phyloP scores from a whole-genome alignment of 2,329 filamentous ascomycete genomes.

The Sclerotinia sclerotiorum region DNA sequence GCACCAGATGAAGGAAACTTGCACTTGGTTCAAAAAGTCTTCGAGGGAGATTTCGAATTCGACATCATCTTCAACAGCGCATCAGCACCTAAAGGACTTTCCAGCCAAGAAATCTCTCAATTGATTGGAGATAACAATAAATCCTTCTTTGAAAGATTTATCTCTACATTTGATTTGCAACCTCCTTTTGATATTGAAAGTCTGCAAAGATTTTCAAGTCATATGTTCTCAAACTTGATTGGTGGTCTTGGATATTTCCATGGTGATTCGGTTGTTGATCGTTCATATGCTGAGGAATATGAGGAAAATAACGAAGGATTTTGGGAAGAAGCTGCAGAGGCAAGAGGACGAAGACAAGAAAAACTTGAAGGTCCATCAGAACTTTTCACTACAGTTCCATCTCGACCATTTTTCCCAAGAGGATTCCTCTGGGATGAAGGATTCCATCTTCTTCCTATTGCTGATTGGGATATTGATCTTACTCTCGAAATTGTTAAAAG shows the following conservation, averaged over 20 bases:
- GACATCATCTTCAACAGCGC: slow-evolving; percentile 86
- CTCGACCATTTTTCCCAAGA: slow-evolving; percentile 90
- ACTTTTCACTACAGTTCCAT: slow-evolving; percentile 88
- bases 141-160: slow-evolving; percentile 73
- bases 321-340: slow-evolving; percentile 87
- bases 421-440: slow-evolving; percentile 99
- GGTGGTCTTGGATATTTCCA: slow-evolving; percentile 96
- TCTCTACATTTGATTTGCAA: slow-evolving; percentile 68
- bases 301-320: slow-evolving; percentile 95
- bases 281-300: slow-evolving; percentile 88
- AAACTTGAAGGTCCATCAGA: slow-evolving; percentile 78
- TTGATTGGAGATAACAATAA: slow-evolving; percentile 66
- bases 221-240: slow-evolving; percentile 89
- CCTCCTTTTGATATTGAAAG: slow-evolving; percentile 72
- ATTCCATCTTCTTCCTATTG: slow-evolving; percentile 86
- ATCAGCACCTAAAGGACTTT: slow-evolving; percentile 58
- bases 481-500: slow-evolving; percentile 85
- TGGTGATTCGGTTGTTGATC: slow-evolving; percentile 83
- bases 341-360: slow-evolving; percentile 66
- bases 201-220: slow-evolving; percentile 78
- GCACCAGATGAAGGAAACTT: slow-evolving; percentile 70
- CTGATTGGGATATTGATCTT: slow-evolving; percentile 92
- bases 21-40: slow-evolving; percentile 88
- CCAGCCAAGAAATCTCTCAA: slow-evolving; percentile 63
- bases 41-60: slow-evolving; percentile 87